Conservation (phyloP, 176 grass and related monocot species). For the Lolium multiflorum region DNA sequence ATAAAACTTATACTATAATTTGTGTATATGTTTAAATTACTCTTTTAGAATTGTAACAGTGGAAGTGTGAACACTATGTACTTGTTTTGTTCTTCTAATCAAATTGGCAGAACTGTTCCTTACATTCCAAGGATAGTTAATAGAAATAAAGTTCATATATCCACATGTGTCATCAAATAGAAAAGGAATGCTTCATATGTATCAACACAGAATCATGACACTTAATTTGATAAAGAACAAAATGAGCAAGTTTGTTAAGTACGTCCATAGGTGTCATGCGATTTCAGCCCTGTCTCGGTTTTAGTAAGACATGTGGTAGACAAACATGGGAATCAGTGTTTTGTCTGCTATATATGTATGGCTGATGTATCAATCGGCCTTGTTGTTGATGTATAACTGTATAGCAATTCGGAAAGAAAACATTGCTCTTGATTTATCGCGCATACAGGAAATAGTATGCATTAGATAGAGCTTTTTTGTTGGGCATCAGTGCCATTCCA, state of each 20-base stretch:
- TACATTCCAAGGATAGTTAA: neutral
- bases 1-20: neutral
- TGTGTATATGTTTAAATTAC: neutral
- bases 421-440: neutral
- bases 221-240: no score
- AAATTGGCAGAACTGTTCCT: no score
- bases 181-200: neutral
- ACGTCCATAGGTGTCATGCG: neutral
- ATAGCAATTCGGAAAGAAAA: neutral
- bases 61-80: no score
- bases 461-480: slow-evolving; percentile 26
- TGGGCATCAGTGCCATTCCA: neutral
- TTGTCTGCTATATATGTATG: neutral
- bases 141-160: neutral
- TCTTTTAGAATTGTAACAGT: no score
- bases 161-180: neutral
- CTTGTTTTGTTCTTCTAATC: no score
- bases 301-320: slow-evolving; percentile 22
- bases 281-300: neutral
- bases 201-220: neutral
- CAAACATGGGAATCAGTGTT: neutral
- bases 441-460: slow-evolving; percentile 11
- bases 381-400: slow-evolving; percentile 28
- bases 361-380: neutral
- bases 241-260: neutral